phyloP scores from a whole-genome alignment of 257 asterid species.

The Ballota nigra region DNA sequence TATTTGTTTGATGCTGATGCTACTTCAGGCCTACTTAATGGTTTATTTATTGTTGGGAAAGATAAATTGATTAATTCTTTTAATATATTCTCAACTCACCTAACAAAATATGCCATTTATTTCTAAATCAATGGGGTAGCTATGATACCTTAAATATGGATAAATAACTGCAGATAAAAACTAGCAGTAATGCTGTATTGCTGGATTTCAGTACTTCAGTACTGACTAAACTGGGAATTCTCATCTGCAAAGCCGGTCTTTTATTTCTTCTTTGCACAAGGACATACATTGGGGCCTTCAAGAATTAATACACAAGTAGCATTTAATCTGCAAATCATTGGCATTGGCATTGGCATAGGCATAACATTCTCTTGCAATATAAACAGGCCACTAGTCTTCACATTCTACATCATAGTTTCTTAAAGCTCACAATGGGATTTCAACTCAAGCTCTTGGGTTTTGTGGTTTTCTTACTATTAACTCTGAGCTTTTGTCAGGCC shows the following conservation, averaged over 20 bases:
- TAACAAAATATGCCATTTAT: conserved; percentile 34
- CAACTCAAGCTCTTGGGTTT: conserved; percentile 21
- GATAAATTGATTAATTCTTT: not conserved
- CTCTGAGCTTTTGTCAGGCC: conserved; percentile 27
- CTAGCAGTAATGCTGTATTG: not conserved
- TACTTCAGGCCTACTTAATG: too few species aligned
- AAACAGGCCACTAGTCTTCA: conserved; percentile 21
- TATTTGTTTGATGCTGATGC: too few species aligned
- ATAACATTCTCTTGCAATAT: conserved; percentile 26
- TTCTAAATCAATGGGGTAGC: conserved; percentile 20
- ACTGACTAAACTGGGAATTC: not conserved
- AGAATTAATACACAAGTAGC: not conserved
- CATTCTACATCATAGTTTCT: conserved; percentile 3
- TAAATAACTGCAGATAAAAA: not conserved
- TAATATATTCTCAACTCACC: conserved; percentile 22
- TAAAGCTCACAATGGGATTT: conserved; percentile 23
- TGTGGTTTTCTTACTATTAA: conserved; percentile 11
- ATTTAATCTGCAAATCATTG: not conserved
- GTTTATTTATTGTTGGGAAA: too few species aligned
- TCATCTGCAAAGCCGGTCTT: conserved; percentile 41
- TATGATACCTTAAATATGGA: not conserved
- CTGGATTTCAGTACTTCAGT: conserved; percentile 6
- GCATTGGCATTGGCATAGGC: too few species aligned
- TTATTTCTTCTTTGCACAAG: not conserved
- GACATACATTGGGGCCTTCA: conserved; percentile 25